Evolutionary conservation across 2,329 filamentous ascomycete species (phyloP).

Genomic region (Penicillium sp.): DNA sequence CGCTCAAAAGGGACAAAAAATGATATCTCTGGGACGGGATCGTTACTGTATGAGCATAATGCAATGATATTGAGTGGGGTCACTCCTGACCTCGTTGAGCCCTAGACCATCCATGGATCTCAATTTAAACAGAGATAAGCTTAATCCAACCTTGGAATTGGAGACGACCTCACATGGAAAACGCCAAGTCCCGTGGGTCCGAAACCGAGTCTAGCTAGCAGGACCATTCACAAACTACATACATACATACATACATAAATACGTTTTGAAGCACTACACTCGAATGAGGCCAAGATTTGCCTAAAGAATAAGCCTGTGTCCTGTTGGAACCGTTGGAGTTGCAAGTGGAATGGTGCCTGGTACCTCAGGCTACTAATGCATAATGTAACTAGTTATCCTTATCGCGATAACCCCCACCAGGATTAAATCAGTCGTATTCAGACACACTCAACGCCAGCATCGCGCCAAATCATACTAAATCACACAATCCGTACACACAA

Average conservation of each 20-base stretch:
- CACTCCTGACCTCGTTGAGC: not conserved
- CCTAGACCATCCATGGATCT: not conserved
- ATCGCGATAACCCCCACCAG: conserved; percentile 16
- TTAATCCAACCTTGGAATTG: not conserved
- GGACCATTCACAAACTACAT: no score
- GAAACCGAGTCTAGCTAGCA: no score
- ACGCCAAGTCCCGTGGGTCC: no score
- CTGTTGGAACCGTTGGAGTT: not conserved
- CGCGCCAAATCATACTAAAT: not conserved
- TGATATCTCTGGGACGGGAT: conserved; percentile 22
- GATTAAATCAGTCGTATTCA: not conserved
- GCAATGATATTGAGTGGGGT: conserved; percentile 18
- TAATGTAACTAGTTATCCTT: conserved; percentile 1
- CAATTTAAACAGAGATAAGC: not conserved
- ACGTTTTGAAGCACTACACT: no score
- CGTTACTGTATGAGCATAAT: conserved; percentile 20
- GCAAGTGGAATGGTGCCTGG: not conserved
- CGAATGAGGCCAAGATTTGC: no score
- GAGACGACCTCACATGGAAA: no score
- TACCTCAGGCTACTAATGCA: not conserved
- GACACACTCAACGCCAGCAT: not conserved
- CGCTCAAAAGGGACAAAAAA: conserved; percentile 24
- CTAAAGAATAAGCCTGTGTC: no score
- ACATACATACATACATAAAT: no score
- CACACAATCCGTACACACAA: not conserved